phyloP scores from a whole-genome alignment of 2,329 filamentous ascomycete genomes.

The Hypomyces perniciosus region DNA sequence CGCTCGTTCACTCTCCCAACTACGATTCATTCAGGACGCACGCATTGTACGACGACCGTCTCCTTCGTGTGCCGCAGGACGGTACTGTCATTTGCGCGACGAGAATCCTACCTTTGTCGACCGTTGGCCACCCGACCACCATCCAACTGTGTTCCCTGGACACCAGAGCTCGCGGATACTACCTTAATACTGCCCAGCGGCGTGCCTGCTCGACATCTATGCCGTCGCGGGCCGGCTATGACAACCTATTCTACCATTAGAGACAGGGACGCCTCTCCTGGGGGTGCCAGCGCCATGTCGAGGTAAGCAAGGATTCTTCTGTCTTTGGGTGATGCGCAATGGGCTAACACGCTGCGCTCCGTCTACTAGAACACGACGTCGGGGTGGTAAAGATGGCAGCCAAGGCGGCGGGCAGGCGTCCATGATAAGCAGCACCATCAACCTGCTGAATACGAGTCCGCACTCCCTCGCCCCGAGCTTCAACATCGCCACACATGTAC shows the following conservation, averaged over 20 bases:
- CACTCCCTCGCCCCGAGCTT: conserved; percentile 3
- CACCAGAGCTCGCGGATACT: not conserved
- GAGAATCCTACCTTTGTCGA: not conserved
- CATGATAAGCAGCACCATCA: conserved; percentile 87
- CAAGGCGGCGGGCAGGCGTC: conserved; percentile 63
- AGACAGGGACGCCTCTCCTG: conserved; percentile 39
- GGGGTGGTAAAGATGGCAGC: conserved; percentile 66
- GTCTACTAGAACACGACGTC: conserved; percentile 45
- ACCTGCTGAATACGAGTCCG: conserved; percentile 91
- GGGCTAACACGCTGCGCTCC: conserved; percentile 5
- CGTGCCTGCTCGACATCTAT: not conserved
- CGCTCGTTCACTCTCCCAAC: conserved; percentile 1
- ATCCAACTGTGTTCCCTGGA: conserved; percentile 1
- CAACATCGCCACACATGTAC: not conserved
- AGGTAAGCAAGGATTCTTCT: conserved; percentile 28
- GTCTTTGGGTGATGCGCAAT: not conserved
- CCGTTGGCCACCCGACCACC: conserved; percentile 8
- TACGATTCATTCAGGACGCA: not conserved
- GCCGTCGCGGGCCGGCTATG: conserved; percentile 35
- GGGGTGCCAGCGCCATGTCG: conserved; percentile 41
- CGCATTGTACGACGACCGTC: not conserved
- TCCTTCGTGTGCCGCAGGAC: conserved; percentile 2
- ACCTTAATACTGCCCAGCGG: not conserved
- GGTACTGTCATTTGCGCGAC: not conserved
- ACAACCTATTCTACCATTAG: conserved; percentile 49